Base-by-base conservation (phyloP, 768 basidiomycete species). In the Pluteus cervinus region DNA sequence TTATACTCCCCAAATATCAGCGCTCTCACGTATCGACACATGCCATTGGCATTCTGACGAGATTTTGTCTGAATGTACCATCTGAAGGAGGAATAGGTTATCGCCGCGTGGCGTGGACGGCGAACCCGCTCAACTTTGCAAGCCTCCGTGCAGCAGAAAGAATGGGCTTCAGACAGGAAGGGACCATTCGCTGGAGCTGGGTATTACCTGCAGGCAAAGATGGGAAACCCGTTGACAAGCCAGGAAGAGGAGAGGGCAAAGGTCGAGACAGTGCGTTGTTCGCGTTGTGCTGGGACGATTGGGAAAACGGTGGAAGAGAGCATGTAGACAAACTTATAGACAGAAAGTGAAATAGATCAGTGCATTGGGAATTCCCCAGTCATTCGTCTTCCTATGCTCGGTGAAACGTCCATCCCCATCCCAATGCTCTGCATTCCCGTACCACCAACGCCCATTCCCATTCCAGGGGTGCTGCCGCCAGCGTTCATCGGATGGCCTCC, bases 131-230 rank as follows among this genome's bases (percentile, higher is more conserved):
- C 12, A 82, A 81, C 46, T 34, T 26, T 4, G 55, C 59, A 2
- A 76, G 75, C 31, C 53, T 75, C 2, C 33, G 44, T 7, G 56
- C 67, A 0, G 81, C 79, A 4, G 56, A 72, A 48, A 63, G 67
- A 42, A 58, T 80, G 56, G 78, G 79, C 0, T 70, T 82, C 39
- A 55, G 50, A 45, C 41, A 51, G 15, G 81, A 83, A 51, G 73
- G 65, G 0, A 44, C 60, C 2, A 36, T 63, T 49, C 45, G 66
- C 28, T 81, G 78, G 75, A 57, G 64, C n/a, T 63, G 71, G 48
- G 55, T 73, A 4, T 41, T 76, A 3, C 47, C 55, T 0, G 38
- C 37, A 0, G 61, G 46, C 0, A 69, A 61, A 25, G 56, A 50
- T 44, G 36, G 67, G 50, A 46, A 49, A 24, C 40, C 46, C 36